Conservation (phyloP, 208 protist genomes). For the Wallacemonas rigidus region DNA sequence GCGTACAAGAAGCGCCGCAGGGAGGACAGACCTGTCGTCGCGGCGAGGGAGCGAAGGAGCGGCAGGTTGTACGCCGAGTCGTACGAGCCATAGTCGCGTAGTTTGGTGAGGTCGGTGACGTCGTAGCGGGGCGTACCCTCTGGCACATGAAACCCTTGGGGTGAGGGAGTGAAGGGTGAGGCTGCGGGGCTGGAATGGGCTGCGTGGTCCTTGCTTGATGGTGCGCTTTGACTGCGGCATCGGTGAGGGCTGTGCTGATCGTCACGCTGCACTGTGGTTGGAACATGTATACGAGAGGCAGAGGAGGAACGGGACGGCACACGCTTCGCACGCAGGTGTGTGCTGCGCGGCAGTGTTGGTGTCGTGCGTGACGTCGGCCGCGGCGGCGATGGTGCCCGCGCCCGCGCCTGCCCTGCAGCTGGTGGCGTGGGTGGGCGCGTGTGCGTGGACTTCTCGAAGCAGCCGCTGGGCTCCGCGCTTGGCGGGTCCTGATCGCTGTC, state of each 20-base stretch:
- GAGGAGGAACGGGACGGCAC: neutral
- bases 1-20: constrained; percentile 35
- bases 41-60: constrained; percentile 31
- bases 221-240: neutral
- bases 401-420: no score
- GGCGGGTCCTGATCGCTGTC: neutral
- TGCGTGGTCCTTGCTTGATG: neutral
- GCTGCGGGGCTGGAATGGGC: neutral
- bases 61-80: constrained; percentile 51
- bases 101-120: constrained; percentile 56
- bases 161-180: constrained; percentile 4
- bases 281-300: no score
- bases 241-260: neutral
- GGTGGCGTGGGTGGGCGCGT: constrained; percentile 3
- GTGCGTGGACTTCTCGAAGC: neutral
- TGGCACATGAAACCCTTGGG: neutral
- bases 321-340: neutral
- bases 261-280: neutral
- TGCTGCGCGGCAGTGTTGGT: neutral
- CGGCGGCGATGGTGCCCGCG: neutral
- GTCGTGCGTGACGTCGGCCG: neutral
- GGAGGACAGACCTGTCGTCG: neutral
- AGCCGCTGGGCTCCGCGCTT: neutral
- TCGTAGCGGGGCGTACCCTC: constrained; percentile 32
- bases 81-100: constrained; percentile 55